Evolutionary conservation across 83 land plant species (phyloP).

Genomic region (Picea abies): DNA sequence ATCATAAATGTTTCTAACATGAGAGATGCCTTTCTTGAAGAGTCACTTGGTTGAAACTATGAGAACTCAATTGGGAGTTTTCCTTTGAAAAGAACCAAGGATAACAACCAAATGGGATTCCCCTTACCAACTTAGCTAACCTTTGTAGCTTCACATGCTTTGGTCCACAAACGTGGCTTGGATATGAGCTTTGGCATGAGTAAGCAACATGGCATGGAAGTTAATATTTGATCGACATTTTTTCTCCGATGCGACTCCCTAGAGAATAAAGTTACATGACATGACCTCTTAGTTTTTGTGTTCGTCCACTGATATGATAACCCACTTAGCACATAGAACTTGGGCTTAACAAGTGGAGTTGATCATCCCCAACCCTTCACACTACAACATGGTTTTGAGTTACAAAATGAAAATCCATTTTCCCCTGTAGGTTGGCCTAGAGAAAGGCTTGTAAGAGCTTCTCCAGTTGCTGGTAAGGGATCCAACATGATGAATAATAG

Average conservation of each 20-base stretch:
- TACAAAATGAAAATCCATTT: not conserved
- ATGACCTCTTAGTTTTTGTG: not conserved
- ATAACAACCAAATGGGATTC: too few relatives aligned
- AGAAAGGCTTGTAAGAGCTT: not conserved
- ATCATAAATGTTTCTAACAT: too few relatives aligned
- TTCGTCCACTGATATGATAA: not conserved
- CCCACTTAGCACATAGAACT: not conserved
- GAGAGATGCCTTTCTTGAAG: too few relatives aligned
- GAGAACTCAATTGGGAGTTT: too few relatives aligned
- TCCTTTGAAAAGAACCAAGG: too few relatives aligned
- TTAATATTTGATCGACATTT: too few relatives aligned
- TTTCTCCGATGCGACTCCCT: too few relatives aligned
- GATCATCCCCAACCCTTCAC: not conserved
- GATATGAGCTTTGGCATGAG: not conserved
- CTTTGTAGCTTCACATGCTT: too few relatives aligned
- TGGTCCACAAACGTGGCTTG: not conserved
- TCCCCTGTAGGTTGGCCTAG: not conserved
- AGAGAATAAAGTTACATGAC: too few relatives aligned
- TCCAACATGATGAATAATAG: not conserved
- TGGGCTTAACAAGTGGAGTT: not conserved
- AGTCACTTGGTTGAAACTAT: too few relatives aligned
- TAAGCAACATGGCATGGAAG: not conserved
- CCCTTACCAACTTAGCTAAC: too few relatives aligned
- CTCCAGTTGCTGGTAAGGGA: not conserved
- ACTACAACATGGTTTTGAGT: not conserved